Evolutionary conservation across 805 yeast species (phyloP), one percentile per base, ranked within the genome.

Genomic region (Priceomyces medius): DNA sequence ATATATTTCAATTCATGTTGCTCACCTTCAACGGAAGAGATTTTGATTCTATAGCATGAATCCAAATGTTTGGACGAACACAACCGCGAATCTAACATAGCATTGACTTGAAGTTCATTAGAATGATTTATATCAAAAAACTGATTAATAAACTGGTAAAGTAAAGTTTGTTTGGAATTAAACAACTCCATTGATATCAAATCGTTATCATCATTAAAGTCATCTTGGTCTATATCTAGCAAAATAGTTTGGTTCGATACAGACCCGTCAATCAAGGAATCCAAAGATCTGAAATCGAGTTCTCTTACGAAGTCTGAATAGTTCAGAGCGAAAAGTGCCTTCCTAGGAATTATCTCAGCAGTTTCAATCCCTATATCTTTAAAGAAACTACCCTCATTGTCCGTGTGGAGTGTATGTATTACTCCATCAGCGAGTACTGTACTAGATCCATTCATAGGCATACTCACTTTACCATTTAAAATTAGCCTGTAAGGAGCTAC

Each of bases 301-400:
- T 88, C 95, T n/a, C 76, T 73, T 4, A 86, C 90, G 56, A 87
- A 80, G 20, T 69, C 69, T 2, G 82, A 68, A 38, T 79, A 80
- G 44, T 80, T 71, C 44, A 66, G 48, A 1, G 73, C 73, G 47
- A 49, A 62, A 21, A 71, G 55, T 4, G 67, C 59, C 41, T 63
- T 68, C 16, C 68, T 44, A 1, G 74, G 70, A 3, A 53, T 55
- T 53, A 70, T 53, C 1, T 50, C 51, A 4, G 53, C 62, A 7
- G 51, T 34, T 2, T 56, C 46, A 4, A 63, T 43, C 4, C 49
- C 50, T 37, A 65, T 41, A 2, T 39, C 50, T 3, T 38, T 24
- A 20, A 61, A 61, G 42, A 62, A 63, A 17, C 31, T 37, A 4
- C 49, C 32, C 6, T 44, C 18, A 16, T 42, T 20, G 3, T 41